A percentile compares a stretch with the other conserved stretches of the same genome.
Evolutionary conservation across 2,329 filamentous ascomycete genomes (phyloP).

Genomic region (Diaporthe vaccinii): DNA sequence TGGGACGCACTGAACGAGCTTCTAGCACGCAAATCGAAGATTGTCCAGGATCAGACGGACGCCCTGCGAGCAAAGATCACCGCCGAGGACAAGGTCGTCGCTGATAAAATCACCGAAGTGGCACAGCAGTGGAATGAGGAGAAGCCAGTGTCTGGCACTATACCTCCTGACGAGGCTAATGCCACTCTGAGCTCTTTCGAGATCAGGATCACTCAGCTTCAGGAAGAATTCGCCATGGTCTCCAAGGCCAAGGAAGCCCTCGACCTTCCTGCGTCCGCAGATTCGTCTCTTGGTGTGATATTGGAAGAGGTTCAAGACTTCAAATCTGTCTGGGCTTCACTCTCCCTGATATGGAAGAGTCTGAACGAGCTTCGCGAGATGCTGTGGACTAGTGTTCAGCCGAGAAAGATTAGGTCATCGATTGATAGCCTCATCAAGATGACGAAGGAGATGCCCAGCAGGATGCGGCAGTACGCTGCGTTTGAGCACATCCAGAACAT

Average conservation of each 20-base stretch:
- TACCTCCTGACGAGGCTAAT: slow-evolving; percentile 90
- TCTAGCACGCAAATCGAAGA: slow-evolving; percentile 90
- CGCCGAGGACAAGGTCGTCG: slow-evolving; percentile 92
- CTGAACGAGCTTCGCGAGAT: slow-evolving; percentile 93
- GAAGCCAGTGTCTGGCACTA: slow-evolving; percentile 95
- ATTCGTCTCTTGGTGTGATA: slow-evolving; percentile 86
- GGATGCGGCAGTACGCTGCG: slow-evolving; percentile 99
- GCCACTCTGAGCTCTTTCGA: slow-evolving; percentile 87
- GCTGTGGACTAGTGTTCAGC: slow-evolving; percentile 95
- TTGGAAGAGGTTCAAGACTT: slow-evolving; percentile 98
- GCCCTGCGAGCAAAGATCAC: slow-evolving; percentile 94
- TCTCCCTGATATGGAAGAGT: slow-evolving; percentile 97
- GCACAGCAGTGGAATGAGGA: slow-evolving; percentile 93
- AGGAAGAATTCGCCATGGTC: slow-evolving; percentile 92
- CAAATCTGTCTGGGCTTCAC: slow-evolving; percentile 96
- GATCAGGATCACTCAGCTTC: slow-evolving; percentile 84
- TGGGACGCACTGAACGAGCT: slow-evolving; percentile 96
- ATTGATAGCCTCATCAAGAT: slow-evolving; percentile 96
- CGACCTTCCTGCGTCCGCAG: slow-evolving; percentile 83
- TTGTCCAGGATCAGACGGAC: slow-evolving; percentile 96
- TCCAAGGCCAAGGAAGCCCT: slow-evolving; percentile 97
- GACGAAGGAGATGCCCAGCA: slow-evolving; percentile 98
- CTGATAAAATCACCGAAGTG: slow-evolving; percentile 88
- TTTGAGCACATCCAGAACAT: slow-evolving; percentile 98
- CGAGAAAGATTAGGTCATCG: slow-evolving; percentile 89